Conservation (phyloP, 148 eudicot species). For the Persicaria maculosa region DNA sequence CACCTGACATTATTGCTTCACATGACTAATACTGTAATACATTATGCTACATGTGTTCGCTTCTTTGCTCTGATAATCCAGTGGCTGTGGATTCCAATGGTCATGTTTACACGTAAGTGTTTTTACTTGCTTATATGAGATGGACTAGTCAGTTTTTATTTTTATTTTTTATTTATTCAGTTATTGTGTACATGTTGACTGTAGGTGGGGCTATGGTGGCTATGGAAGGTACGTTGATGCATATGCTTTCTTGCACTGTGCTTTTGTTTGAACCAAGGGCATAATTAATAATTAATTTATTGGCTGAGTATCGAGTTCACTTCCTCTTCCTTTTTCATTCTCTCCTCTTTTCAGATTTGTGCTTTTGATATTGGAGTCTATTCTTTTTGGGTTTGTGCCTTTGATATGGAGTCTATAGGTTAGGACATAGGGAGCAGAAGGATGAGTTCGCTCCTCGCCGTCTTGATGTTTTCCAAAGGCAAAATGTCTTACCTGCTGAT, state of each 20-base stretch:
- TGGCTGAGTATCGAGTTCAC: not conserved
- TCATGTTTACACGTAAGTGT: slow-evolving; percentile 89
- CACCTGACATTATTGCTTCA: not conserved
- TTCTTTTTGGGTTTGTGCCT: slow-evolving; percentile 1
- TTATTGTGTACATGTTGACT: not conserved
- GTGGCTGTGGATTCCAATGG: slow-evolving; percentile 96
- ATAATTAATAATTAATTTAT: not conserved
- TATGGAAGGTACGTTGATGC: slow-evolving; percentile 76
- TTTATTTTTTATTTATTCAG: not conserved
- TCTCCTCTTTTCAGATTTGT: not conserved
- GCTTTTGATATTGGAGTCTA: not conserved
- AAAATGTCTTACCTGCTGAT: slow-evolving; percentile 79
- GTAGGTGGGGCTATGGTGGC: slow-evolving; percentile 98
- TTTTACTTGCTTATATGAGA: not conserved
- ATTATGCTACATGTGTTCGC: not conserved
- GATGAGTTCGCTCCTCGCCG: slow-evolving; percentile 88
- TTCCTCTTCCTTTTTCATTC: slow-evolving; percentile 6
- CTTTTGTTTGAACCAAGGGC: not conserved
- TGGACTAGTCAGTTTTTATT: not conserved
- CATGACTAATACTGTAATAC: not conserved
- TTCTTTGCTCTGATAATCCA: slow-evolving; percentile 24
- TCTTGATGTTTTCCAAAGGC: slow-evolving; percentile 74
- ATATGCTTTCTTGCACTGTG: not conserved
- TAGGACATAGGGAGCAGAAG: slow-evolving; percentile 96
- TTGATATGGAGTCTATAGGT: slow-evolving; percentile 28